These are phyloP conservation scores for Aspergillus calidoustus DNA, from an alignment of 2,329 filamentous ascomycete genomes.

Conservation along the genomic window DNA sequence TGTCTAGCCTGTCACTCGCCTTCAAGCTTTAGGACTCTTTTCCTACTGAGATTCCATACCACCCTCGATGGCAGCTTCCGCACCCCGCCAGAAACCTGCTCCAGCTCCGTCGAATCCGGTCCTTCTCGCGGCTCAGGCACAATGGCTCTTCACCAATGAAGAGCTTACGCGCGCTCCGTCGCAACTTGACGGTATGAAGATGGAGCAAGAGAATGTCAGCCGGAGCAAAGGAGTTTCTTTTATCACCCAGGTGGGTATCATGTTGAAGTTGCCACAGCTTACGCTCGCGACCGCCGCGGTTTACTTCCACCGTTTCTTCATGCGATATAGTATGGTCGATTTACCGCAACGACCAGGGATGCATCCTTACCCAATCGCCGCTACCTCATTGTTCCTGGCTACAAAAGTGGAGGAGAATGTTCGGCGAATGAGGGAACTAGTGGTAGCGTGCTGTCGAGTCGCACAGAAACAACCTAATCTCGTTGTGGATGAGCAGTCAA, in stretches of 20 bases:
- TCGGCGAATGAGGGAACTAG: slow-evolving; percentile 91
- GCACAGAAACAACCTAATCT: slow-evolving; percentile 92
- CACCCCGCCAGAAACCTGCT: slow-evolving; percentile 33
- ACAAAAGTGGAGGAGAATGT: slow-evolving; percentile 98
- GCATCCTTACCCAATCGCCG: slow-evolving; percentile 92
- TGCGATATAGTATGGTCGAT: slow-evolving; percentile 81
- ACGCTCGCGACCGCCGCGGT: slow-evolving; percentile 90
- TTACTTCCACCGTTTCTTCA: slow-evolving; percentile 95
- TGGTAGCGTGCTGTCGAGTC: slow-evolving; percentile 90
- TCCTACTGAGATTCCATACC: not conserved
- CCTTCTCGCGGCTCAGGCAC: slow-evolving; percentile 62
- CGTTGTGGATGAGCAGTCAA: slow-evolving; percentile 92
- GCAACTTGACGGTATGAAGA: slow-evolving; percentile 77
- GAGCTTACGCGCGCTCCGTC: slow-evolving; percentile 85
- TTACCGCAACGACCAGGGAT: slow-evolving; percentile 71
- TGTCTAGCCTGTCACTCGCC: not conserved
- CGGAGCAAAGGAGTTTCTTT: slow-evolving; percentile 95
- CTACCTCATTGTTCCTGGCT: slow-evolving; percentile 87
- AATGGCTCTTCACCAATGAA: slow-evolving; percentile 88
- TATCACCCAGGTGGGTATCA: slow-evolving; percentile 89
- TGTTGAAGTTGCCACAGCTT: slow-evolving; percentile 88
- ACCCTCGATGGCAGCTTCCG: slow-evolving; percentile 34
- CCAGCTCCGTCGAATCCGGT: slow-evolving; percentile 51
- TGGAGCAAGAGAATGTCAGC: slow-evolving; percentile 76
- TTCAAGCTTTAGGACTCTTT: not conserved